Conservation (phyloP, 306 rosid species). For the Cucumis cinereus region DNA sequence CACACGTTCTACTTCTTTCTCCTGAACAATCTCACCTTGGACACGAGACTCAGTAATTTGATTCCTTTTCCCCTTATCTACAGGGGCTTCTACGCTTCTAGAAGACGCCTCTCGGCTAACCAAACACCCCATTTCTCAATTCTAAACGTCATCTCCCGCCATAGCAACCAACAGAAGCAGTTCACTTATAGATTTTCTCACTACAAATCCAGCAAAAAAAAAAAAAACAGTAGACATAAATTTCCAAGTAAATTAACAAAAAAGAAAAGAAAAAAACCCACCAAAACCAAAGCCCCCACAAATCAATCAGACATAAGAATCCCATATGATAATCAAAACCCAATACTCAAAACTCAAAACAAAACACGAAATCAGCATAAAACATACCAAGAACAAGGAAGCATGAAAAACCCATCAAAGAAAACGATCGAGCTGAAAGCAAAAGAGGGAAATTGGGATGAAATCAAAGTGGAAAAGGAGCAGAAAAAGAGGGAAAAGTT, state of each 20-base stretch:
- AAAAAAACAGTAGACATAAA: background rate
- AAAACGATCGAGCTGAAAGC: background rate
- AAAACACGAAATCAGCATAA: background rate
- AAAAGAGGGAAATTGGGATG: background rate
- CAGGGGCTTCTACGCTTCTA: slow-evolving; percentile 19
- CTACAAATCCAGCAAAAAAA: background rate
- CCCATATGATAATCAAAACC: background rate
- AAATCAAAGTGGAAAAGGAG: background rate
- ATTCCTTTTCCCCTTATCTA: slow-evolving; percentile 31
- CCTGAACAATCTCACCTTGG: slow-evolving; percentile 22
- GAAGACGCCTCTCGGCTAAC: slow-evolving; percentile 39
- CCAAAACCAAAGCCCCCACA: background rate
- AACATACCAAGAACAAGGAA: background rate
- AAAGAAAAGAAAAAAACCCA: background rate
- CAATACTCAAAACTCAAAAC: background rate
- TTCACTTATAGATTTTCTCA: background rate
- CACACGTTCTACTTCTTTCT: background rate
- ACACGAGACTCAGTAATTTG: slow-evolving; percentile 22
- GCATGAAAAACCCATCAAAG: slow-evolving; percentile 2
- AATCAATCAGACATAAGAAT: background rate
- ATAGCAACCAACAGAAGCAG: slow-evolving; percentile 1
- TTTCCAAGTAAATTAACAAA: background rate
- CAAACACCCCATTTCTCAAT: slow-evolving; percentile 58
- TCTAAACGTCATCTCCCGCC: slow-evolving; percentile 19
- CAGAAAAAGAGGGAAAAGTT: background rate